These are phyloP conservation scores for Candida pseudofarinosa DNA, from an alignment of 805 yeast genomes.

Conservation along the genomic window DNA sequence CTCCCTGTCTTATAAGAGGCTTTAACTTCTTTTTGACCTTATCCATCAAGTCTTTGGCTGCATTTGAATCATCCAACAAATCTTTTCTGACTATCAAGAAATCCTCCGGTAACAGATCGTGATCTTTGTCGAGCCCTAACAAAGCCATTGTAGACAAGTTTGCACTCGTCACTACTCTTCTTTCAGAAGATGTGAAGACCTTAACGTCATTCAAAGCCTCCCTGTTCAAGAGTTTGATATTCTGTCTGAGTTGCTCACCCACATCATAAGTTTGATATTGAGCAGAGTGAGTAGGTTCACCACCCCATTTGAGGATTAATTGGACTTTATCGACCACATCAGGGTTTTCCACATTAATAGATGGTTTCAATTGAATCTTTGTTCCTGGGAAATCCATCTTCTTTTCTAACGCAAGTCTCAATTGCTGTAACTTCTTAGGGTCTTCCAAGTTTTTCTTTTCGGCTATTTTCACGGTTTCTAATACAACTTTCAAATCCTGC, in stretches of 20 bases:
- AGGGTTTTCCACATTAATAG: slow-evolving; percentile 53
- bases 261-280: slow-evolving; percentile 89
- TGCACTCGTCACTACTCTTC: slow-evolving; percentile 92
- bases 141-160: slow-evolving; percentile 78
- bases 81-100: slow-evolving; percentile 83
- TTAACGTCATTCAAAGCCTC: slow-evolving; percentile 80
- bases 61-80: slow-evolving; percentile 91
- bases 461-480: slow-evolving; percentile 80
- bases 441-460: slow-evolving; percentile 79
- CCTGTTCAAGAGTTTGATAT: slow-evolving; percentile 78
- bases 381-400: slow-evolving; percentile 93
- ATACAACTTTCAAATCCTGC: slow-evolving; percentile 77
- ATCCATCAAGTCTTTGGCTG: slow-evolving; percentile 97
- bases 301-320: slow-evolving; percentile 97
- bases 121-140: slow-evolving; percentile 57
- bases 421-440: slow-evolving; percentile 64
- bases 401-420: slow-evolving; percentile 81
- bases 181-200: slow-evolving; percentile 87
- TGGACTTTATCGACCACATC: slow-evolving; percentile 90
- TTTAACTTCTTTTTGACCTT: slow-evolving; percentile 94
- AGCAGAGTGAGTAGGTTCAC: slow-evolving; percentile 98
- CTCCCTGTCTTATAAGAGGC: slow-evolving; percentile 90
- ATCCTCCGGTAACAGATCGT: slow-evolving; percentile 58
- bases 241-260: slow-evolving; percentile 94
- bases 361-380: slow-evolving; percentile 91